Evolutionary conservation across 2,329 filamentous ascomycete genomes (phyloP).

Genomic region (Diaporthe citriasiana): DNA sequence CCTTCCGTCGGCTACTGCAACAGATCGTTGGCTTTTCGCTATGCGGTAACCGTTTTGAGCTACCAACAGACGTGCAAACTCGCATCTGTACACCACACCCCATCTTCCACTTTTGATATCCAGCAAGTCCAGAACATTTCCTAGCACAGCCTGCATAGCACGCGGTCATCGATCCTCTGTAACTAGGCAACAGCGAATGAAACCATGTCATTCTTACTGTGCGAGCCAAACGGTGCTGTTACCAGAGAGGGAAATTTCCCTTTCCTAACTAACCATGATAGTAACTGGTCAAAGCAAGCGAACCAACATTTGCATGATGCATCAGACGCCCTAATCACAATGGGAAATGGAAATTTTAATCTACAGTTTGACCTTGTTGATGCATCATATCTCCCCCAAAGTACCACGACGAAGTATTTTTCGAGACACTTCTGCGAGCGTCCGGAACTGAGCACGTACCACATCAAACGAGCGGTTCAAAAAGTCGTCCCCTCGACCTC

Average conservation of each 20-base stretch:
- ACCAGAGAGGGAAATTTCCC: not conserved
- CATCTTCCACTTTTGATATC: not conserved
- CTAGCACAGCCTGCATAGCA: not conserved
- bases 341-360: not conserved
- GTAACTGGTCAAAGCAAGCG: not conserved
- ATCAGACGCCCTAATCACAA: not conserved
- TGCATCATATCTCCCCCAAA: not conserved
- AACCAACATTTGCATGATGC: not conserved
- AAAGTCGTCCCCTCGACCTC: not conserved
- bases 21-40: not conserved
- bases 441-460: not conserved
- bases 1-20: slow-evolving; percentile 1
- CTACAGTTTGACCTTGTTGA: not conserved
- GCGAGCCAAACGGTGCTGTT: slow-evolving; percentile 11
- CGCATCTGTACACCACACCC: not conserved
- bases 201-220: slow-evolving; percentile 21
- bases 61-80: slow-evolving; percentile 6
- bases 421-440: not conserved
- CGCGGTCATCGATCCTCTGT: not conserved
- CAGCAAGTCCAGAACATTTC: not conserved
- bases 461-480: not conserved
- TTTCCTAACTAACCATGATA: not conserved
- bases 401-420: no score
- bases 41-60: not conserved
- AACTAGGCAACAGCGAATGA: not conserved